A percentile compares a stretch with the other conserved stretches of the same genome.
phyloP scores from a whole-genome alignment of 2,329 filamentous ascomycete genomes.

The Penicillium sp. region DNA sequence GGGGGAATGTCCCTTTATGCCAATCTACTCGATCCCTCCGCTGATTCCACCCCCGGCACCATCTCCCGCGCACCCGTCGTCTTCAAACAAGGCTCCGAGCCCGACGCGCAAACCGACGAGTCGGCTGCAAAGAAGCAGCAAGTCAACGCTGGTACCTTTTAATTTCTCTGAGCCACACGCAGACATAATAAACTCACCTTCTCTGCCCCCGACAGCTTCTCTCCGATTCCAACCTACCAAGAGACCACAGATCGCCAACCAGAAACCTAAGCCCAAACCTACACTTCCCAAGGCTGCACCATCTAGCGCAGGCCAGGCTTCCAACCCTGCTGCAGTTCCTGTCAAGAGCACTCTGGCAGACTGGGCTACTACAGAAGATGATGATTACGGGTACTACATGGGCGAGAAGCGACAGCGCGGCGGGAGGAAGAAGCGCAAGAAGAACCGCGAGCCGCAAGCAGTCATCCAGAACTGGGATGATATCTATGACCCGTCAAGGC shows the following conservation, averaged over 20 bases:
- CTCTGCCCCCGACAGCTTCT: slow-evolving; percentile 47
- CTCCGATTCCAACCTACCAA: slow-evolving; percentile 84
- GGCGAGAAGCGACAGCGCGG: slow-evolving; percentile 67
- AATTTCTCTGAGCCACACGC: slow-evolving; percentile 26
- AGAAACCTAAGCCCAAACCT: slow-evolving; percentile 60
- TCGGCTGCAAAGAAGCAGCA: slow-evolving; percentile 59
- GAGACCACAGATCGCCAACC: slow-evolving; percentile 60
- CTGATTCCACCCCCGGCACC: slow-evolving; percentile 50
- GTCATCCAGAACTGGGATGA: slow-evolving; percentile 75
- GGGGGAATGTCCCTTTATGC: slow-evolving; percentile 71
- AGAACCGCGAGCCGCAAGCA: slow-evolving; percentile 59
- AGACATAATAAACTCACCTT: slow-evolving; percentile 6
- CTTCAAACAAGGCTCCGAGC: slow-evolving; percentile 56
- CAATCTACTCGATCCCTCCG: slow-evolving; percentile 63
- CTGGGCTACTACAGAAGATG: slow-evolving; percentile 75
- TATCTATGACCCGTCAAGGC: slow-evolving; percentile 76
- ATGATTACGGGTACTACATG: slow-evolving; percentile 64
- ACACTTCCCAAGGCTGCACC: slow-evolving; percentile 49
- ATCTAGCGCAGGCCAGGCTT: slow-evolving; percentile 25
- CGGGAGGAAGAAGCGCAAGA: slow-evolving; percentile 71
- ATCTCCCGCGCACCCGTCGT: slow-evolving; percentile 71
- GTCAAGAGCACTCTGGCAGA: slow-evolving; percentile 69
- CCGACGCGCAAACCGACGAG: slow-evolving; percentile 47
- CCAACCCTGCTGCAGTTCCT: slow-evolving; percentile 27
- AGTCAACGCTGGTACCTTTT: slow-evolving; percentile 57